phyloP scores from a whole-genome alignment of 2,329 filamentous ascomycete genomes.

The Helotiales sp. region DNA sequence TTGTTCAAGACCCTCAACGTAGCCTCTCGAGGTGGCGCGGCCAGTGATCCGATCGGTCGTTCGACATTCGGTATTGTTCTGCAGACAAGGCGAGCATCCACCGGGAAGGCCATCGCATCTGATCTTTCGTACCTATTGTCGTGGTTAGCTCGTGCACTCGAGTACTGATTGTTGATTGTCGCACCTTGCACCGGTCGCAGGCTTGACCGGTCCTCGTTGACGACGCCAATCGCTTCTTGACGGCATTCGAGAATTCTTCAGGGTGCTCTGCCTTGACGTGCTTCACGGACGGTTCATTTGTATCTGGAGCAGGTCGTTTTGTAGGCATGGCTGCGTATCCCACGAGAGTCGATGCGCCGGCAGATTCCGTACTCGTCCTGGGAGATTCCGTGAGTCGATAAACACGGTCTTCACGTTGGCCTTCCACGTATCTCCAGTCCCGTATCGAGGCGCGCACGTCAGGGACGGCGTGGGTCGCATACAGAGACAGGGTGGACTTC shows the following conservation, averaged over 20 bases:
- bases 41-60: constrained; percentile 87
- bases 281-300: constrained; percentile 24
- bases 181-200: constrained; percentile 84
- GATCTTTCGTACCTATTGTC: constrained; percentile 73
- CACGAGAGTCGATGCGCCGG: constrained; percentile 14
- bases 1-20: constrained; percentile 73
- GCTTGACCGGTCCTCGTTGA: constrained; percentile 75
- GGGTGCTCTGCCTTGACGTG: constrained; percentile 30
- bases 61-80: constrained; percentile 73
- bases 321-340: too few relatives aligned
- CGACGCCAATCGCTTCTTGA: constrained; percentile 53
- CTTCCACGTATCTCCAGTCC: constrained; percentile 4
- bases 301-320: constrained; percentile 28
- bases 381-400: constrained; percentile 27
- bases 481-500: constrained; percentile 4
- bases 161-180: neutral
- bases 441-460: constrained; percentile 4
- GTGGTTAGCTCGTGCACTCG: constrained; percentile 15
- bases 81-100: constrained; percentile 79
- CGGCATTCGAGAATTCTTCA: constrained; percentile 39
- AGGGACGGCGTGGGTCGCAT: constrained; percentile 12
- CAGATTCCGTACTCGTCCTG: constrained; percentile 20
- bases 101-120: constrained; percentile 79
- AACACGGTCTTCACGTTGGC: constrained; percentile 12
- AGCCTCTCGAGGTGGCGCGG: constrained; percentile 75